Percentiles rank a stretch among this genome's conserved stretches.
These are phyloP conservation scores for Lyophyllum atratum DNA, from an alignment of 768 basidiomycete species.

Conservation along the genomic window DNA sequence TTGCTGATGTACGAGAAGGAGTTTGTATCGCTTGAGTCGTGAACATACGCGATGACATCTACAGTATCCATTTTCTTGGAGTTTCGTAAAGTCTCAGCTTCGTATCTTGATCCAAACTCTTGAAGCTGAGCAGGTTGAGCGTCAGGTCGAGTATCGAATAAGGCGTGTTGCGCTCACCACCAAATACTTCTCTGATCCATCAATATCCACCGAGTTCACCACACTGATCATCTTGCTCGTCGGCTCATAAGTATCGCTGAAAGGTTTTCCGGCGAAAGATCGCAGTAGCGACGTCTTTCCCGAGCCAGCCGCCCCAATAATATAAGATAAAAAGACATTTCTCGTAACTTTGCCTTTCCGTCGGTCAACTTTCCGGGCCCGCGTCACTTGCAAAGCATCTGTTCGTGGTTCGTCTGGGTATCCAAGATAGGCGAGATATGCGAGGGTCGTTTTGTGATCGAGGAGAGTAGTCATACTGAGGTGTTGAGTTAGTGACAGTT, in stretches of 20 bases:
- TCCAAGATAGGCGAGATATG: conserved; percentile 94
- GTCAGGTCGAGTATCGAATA: not conserved
- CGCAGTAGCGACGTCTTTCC: conserved; percentile 90
- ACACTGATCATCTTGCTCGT: conserved; percentile 90
- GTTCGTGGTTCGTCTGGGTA: conserved; percentile 83
- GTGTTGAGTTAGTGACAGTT: not conserved
- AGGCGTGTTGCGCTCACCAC: conserved; percentile 62
- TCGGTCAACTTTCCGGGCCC: conserved; percentile 81
- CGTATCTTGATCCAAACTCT: conserved; percentile 96
- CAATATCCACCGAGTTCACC: conserved; percentile 93
- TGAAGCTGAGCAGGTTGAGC: conserved; percentile 62
- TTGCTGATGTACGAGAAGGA: conserved; percentile 99
- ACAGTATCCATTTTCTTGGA: conserved; percentile 89
- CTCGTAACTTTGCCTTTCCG: conserved; percentile 85
- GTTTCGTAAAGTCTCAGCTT: conserved; percentile 86
- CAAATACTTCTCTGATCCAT: conserved; percentile 93
- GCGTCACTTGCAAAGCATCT: conserved; percentile 81
- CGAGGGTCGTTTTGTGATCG: conserved; percentile 89
- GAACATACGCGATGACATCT: conserved; percentile 93
- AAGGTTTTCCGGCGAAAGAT: conserved; percentile 84
- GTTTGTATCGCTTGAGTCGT: conserved; percentile 98
- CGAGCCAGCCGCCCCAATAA: conserved; percentile 93
- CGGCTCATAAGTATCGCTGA: conserved; percentile 75
- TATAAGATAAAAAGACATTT: conserved; percentile 92
- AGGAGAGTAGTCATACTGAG: conserved; percentile 93